A percentile compares a stretch with the other conserved stretches of the same genome.
These are phyloP conservation scores for Nepenthes mirabilis DNA, from an alignment of 148 eudicot genomes.

Conservation along the genomic window DNA sequence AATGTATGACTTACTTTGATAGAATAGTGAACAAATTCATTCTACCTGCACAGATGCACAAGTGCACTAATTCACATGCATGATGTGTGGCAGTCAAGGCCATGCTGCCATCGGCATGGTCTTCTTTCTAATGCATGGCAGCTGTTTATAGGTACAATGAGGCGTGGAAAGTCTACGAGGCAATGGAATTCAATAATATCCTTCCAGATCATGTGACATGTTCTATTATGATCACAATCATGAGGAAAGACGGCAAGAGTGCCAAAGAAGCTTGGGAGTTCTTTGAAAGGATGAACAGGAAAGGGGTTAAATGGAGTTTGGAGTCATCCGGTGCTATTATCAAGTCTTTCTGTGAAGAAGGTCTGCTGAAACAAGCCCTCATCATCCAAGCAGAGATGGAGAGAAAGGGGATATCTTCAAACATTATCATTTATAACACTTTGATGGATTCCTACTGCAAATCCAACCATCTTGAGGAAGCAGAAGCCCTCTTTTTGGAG, in stretches of 20 bases:
- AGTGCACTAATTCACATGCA: too few species aligned
- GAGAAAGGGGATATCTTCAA: slow-evolving; percentile 73
- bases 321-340: slow-evolving; percentile 73
- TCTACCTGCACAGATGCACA: too few species aligned
- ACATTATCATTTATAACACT: slow-evolving; percentile 66
- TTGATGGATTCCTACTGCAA: slow-evolving; percentile 70
- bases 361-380: slow-evolving; percentile 76
- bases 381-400: slow-evolving; percentile 85
- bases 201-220: slow-evolving; percentile 81
- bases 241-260: slow-evolving; percentile 64
- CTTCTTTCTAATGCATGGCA: slow-evolving; percentile 5
- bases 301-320: slow-evolving; percentile 72
- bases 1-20: too few species aligned
- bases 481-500: slow-evolving; percentile 82
- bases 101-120: background rate
- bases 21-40: too few species aligned
- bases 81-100: too few species aligned
- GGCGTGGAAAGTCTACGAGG: slow-evolving; percentile 64
- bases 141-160: slow-evolving; percentile 50
- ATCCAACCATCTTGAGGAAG: slow-evolving; percentile 73
- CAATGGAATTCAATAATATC: slow-evolving; percentile 55
- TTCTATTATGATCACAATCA: slow-evolving; percentile 74
- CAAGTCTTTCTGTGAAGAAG: slow-evolving; percentile 83
- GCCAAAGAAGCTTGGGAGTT: slow-evolving; percentile 89
- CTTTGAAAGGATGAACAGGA: slow-evolving; percentile 59